phyloP scores from a whole-genome alignment of 371 early-diverging fungal species.

The Mortierella sp. region DNA sequence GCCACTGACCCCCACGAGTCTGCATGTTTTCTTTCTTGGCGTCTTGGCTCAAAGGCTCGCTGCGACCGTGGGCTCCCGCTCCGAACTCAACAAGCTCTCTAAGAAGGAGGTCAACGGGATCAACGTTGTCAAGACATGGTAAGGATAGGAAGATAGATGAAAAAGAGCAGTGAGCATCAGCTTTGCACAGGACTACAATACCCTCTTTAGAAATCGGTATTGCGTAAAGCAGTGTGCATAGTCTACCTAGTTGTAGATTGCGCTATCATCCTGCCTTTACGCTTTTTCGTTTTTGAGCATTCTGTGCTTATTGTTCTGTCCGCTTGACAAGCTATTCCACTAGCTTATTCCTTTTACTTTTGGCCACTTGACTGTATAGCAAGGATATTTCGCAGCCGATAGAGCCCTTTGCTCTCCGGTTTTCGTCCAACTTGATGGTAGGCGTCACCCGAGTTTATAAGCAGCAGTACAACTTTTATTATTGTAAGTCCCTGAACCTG shows the following conservation, averaged over 20 bases:
- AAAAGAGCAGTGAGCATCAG: too few relatives aligned
- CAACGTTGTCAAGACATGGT: conserved; percentile 58
- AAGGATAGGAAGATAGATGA: too few relatives aligned
- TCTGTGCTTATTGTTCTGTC: too few relatives aligned
- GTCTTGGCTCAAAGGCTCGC: too few relatives aligned
- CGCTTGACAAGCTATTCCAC: too few relatives aligned
- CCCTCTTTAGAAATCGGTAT: too few relatives aligned
- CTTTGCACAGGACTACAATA: too few relatives aligned
- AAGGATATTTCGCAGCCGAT: conserved; percentile 58
- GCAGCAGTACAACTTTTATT: conserved; percentile 60
- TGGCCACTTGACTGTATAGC: conserved; percentile 16
- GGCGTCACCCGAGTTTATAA: conserved; percentile 61
- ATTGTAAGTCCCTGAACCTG: conserved; percentile 8
- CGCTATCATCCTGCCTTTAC: too few relatives aligned
- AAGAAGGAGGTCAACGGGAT: conserved; percentile 56
- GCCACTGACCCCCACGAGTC: neutral
- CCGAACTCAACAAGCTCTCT: conserved; percentile 53
- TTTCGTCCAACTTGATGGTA: conserved; percentile 65
- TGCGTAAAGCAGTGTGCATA: too few relatives aligned
- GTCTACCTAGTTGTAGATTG: too few relatives aligned
- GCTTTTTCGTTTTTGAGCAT: too few relatives aligned
- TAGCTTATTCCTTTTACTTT: too few relatives aligned
- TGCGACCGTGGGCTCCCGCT: conserved; percentile 57
- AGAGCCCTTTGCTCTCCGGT: conserved; percentile 66
- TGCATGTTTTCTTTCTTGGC: neutral